Evolutionary conservation across 1,139 yeast species (phyloP).

Genomic region (Trichomonascaceae sp.): DNA sequence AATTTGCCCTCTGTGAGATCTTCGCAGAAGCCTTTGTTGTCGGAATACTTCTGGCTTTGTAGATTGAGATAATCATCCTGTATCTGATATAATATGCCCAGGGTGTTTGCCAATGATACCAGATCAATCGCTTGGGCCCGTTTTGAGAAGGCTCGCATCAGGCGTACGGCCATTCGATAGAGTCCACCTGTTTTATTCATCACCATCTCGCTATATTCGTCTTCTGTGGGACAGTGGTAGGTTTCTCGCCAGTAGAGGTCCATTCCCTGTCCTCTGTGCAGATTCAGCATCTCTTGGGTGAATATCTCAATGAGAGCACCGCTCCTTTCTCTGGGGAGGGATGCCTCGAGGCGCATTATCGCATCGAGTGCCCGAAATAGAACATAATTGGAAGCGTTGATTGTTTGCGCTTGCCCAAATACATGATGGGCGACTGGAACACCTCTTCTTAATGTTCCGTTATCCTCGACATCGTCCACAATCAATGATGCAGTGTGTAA

Average conservation of each 20-base stretch:
- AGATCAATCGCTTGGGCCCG: constrained; percentile 19
- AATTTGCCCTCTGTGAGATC: constrained; percentile 84
- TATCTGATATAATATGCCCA: constrained; percentile 74
- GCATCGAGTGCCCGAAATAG: constrained; percentile 56
- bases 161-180: constrained; percentile 55
- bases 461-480: constrained; percentile 83
- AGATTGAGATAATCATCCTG: constrained; percentile 70
- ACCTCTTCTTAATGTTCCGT: constrained; percentile 58
- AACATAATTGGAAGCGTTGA: constrained; percentile 73
- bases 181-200: constrained; percentile 83
- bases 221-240: constrained; percentile 47
- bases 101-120: constrained; percentile 54
- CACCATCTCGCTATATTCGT: constrained; percentile 67
- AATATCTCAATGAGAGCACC: constrained; percentile 20
- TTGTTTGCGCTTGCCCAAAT: constrained; percentile 65
- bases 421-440: constrained; percentile 62
- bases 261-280: constrained; percentile 82
- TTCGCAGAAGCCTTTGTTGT: constrained; percentile 73
- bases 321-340: constrained; percentile 4
- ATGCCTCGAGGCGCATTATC: constrained; percentile 28
- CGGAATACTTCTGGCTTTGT: constrained; percentile 36
- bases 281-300: constrained; percentile 58
- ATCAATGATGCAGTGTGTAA: constrained; percentile 55
- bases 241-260: constrained; percentile 82
- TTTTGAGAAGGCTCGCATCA: constrained; percentile 37